Evolutionary conservation across 202 grass and related monocot species (phyloP).

Genomic region (Cymbopogon flexuosus): DNA sequence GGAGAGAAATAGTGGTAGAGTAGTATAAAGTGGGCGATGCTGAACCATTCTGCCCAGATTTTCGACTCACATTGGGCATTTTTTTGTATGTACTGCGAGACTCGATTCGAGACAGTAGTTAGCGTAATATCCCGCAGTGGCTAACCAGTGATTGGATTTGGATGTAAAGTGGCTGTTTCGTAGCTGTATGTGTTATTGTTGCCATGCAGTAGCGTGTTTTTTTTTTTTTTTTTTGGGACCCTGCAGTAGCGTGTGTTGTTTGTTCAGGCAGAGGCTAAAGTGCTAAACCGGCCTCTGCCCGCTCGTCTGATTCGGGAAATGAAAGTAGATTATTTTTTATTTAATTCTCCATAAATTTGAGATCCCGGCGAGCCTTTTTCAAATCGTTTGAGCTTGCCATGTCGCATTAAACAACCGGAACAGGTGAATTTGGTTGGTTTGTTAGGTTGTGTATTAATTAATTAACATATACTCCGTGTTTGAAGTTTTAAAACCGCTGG

Average conservation of each 20-base stretch:
- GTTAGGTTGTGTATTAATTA: not conserved
- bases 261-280: not conserved
- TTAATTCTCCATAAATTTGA: not conserved
- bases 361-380: not conserved
- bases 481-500: not conserved
- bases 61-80: not conserved
- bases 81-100: not conserved
- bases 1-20: not conserved
- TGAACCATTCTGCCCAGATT: not conserved
- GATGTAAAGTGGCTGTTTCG: not conserved
- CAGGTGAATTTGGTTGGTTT: constrained; percentile 6
- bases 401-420: not conserved
- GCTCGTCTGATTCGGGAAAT: no score
- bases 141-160: not conserved
- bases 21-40: not conserved
- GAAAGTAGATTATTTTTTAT: not conserved
- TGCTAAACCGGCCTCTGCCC: not conserved
- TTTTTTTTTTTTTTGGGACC: no score
- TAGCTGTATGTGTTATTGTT: not conserved
- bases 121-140: not conserved
- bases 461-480: not conserved
- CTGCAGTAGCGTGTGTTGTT: not conserved
- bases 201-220: not conserved
- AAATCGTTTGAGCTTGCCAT: not conserved
- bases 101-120: not conserved